phyloP scores from a whole-genome alignment of 73 alveolate species.

The Blepharisma stoltei region DNA sequence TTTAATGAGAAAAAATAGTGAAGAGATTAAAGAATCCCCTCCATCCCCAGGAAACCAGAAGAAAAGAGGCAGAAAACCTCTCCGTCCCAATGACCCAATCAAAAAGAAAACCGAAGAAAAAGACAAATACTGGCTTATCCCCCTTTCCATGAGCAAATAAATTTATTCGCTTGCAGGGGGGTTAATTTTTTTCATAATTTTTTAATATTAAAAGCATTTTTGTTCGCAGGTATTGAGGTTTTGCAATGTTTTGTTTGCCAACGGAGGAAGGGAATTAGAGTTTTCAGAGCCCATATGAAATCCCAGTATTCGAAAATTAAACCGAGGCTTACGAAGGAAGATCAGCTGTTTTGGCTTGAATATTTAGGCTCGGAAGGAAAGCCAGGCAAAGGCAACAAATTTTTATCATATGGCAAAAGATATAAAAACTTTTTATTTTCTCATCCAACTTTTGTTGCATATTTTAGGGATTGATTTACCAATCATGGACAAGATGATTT shows the following conservation, averaged over 20 bases:
- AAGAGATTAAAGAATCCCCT: no score
- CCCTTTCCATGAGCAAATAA: no score
- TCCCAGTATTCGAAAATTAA: not conserved
- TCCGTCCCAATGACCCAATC: conserved; percentile 3
- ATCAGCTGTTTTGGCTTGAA: conserved; percentile 5
- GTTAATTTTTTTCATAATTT: no score
- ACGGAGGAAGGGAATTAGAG: no score
- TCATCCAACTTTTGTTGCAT: not conserved
- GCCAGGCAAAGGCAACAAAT: not conserved
- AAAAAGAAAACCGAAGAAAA: conserved; percentile 8
- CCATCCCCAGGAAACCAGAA: not conserved
- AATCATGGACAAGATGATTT: not conserved
- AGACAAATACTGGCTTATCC: conserved; percentile 15
- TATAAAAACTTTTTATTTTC: not conserved
- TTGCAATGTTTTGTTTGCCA: no score
- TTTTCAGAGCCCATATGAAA: conserved; percentile 2
- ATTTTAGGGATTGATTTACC: not conserved
- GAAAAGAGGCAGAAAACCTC: conserved; percentile 6
- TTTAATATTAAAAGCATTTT: no score
- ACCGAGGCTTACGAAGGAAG: not conserved
- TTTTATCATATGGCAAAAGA: conserved; percentile 11
- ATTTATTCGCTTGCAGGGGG: no score
- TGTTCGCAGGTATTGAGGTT: no score
- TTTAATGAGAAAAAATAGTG: no score
- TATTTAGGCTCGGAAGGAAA: not conserved